Conservation (phyloP, 2,329 filamentous ascomycete genomes). For the Colletotrichum australisinense region DNA sequence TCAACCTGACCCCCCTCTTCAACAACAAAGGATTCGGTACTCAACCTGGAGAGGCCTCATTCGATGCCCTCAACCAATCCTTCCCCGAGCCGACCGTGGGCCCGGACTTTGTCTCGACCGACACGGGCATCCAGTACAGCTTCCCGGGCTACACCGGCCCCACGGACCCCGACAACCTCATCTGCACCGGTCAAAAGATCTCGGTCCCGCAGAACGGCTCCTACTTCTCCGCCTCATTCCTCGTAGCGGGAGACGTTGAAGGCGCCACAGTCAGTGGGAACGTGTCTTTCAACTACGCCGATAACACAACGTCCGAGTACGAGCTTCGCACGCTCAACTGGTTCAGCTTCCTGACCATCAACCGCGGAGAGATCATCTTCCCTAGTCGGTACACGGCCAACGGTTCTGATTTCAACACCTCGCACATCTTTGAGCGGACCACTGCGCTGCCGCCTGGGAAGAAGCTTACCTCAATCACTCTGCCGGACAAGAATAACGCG, state of each 20-base stretch:
- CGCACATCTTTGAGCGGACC: conserved; percentile 58
- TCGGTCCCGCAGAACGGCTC: conserved; percentile 40
- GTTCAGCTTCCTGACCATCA: conserved; percentile 57
- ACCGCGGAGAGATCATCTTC: conserved; percentile 57
- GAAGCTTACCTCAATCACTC: conserved; percentile 49
- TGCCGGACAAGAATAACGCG: conserved; percentile 51
- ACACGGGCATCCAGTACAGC: conserved; percentile 53
- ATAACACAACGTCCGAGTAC: conserved; percentile 50
- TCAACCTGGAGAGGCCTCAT: conserved; percentile 56
- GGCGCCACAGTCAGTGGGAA: conserved; percentile 51
- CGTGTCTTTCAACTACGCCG: conserved; percentile 54
- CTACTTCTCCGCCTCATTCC: conserved; percentile 56
- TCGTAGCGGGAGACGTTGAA: conserved; percentile 54
- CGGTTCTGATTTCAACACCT: conserved; percentile 54
- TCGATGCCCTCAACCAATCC: conserved; percentile 54
- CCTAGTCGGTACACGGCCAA: conserved; percentile 53
- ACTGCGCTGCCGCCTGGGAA: conserved; percentile 51
- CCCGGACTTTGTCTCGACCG: conserved; percentile 50
- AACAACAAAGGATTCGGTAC: conserved; percentile 61
- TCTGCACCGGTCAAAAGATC: conserved; percentile 54
- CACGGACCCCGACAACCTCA: conserved; percentile 55
- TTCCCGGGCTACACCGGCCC: conserved; percentile 53
- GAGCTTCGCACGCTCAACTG: conserved; percentile 58
- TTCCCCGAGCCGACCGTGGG: conserved; percentile 49
- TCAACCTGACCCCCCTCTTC: conserved; percentile 40